phyloP scores from a whole-genome alignment of 1,139 yeast genomes.

The Hyphopichia burtonii region DNA sequence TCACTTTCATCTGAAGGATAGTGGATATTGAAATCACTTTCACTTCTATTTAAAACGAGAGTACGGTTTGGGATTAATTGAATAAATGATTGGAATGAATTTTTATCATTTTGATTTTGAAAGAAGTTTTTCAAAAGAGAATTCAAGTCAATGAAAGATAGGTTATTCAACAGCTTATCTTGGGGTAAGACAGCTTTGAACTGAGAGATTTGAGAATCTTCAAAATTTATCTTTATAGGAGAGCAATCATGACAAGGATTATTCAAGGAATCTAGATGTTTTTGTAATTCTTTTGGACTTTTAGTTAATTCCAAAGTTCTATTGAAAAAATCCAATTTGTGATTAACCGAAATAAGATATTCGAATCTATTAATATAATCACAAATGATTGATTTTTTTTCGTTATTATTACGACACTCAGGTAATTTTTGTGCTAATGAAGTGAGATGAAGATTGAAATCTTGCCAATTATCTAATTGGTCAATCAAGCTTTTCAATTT shows the following conservation, averaged over 20 bases:
- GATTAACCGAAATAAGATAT: slow-evolving; percentile 11
- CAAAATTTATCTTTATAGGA: not conserved
- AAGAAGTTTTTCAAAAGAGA: not conserved
- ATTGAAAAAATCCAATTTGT: slow-evolving; percentile 14
- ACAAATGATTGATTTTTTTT: slow-evolving; percentile 5
- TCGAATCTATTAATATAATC: slow-evolving; percentile 14
- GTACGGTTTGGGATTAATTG: slow-evolving; percentile 8
- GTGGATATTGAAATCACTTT: slow-evolving; percentile 11
- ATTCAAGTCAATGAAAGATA: slow-evolving; percentile 1
- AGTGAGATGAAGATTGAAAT: not conserved
- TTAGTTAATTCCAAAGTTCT: slow-evolving; percentile 9
- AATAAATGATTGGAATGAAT: slow-evolving; percentile 1
- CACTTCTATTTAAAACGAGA: slow-evolving; percentile 9
- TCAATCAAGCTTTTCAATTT: not conserved
- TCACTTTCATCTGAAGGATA: slow-evolving; percentile 16
- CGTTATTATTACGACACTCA: not conserved
- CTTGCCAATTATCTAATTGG: not conserved
- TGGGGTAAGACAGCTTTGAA: not conserved
- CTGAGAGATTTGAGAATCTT: not conserved
- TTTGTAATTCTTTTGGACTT: slow-evolving; percentile 9
- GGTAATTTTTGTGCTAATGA: not conserved
- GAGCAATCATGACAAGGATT: slow-evolving; percentile 1
- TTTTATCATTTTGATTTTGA: not conserved
- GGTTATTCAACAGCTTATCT: not conserved
- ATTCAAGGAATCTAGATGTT: slow-evolving; percentile 8